A percentile compares a stretch with the other conserved stretches of the same genome.
Conservation (phyloP, 164 flowering plant species). For the Tetrastigma voinierianum region DNA sequence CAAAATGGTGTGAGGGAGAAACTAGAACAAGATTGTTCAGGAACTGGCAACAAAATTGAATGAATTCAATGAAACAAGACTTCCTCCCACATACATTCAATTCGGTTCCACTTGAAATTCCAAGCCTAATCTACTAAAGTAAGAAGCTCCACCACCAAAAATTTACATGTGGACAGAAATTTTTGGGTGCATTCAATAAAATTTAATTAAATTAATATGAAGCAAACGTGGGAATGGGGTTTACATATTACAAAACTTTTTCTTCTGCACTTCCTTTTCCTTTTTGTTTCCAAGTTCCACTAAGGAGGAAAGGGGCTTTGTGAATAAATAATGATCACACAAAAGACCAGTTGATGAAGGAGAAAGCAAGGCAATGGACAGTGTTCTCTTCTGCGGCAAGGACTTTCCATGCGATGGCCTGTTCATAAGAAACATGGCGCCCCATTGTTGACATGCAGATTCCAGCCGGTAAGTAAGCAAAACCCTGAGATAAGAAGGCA, state of each 20-base stretch:
- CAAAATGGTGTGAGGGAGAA: too few species aligned
- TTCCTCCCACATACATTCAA: neutral
- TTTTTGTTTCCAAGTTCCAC: slow-evolving; percentile 1
- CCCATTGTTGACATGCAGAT: slow-evolving; percentile 88
- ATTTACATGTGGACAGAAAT: neutral
- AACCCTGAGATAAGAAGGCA: slow-evolving; percentile 58
- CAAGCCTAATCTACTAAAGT: neutral
- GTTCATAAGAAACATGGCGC: slow-evolving; percentile 76
- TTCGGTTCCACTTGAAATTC: neutral
- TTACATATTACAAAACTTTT: slow-evolving; percentile 19
- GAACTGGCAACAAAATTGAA: too few species aligned
- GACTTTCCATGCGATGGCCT: slow-evolving; percentile 90
- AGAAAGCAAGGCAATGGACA: slow-evolving; percentile 81
- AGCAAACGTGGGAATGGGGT: slow-evolving; percentile 12
- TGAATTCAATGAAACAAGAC: too few species aligned
- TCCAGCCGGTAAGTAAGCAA: slow-evolving; percentile 73
- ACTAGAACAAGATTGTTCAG: too few species aligned
- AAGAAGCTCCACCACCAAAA: neutral
- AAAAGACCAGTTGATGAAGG: slow-evolving; percentile 92
- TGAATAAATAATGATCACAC: slow-evolving; percentile 31
- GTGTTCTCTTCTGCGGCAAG: slow-evolving; percentile 56
- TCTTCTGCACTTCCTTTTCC: neutral
- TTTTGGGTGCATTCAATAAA: slow-evolving; percentile 4
- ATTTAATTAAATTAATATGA: slow-evolving; percentile 19
- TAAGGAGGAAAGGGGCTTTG: neutral